Evolutionary conservation across 768 basidiomycete genomes (phyloP), one percentile per base, ranked within the genome.

Genomic region (Steccherinum ochraceum): DNA sequence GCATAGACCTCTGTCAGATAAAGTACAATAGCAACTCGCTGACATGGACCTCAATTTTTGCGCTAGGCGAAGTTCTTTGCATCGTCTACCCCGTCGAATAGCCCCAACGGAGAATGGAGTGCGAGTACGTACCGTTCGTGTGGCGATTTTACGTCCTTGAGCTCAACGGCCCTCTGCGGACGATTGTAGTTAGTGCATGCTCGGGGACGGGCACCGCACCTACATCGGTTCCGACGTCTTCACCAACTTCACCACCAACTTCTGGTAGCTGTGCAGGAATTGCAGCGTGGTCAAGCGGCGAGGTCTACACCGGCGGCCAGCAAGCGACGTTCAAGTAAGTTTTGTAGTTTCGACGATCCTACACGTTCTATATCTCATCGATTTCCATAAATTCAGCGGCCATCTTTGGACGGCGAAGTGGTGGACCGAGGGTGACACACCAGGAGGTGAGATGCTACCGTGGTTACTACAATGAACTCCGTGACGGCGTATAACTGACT

Each of bases 61-160:
- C n/a, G 30, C 12, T 52, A 85, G 81, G 80, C 83, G 12, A 84
- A 84, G 56, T 85, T 73, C 70, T 84, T 67, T 58, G 71, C 85
- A 16, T 67, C 72, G 4, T 59, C 67, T 16, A 69, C 70, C 24
- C 83, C 83, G 3, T 61, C 69, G 25, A 69, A 59, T 46, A 73
- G 73, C 55, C 65, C 76, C 12, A 79, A 72, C 58, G 70, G 72
- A n/a, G 82, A 83, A 41, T 85, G 81, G 83, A 77, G 77, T 53
- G 75, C 83, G 24, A 76, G 84, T 86, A 63, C 54, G 78, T 67
- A 5, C 23, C 24, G 4, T 12, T 20, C 23, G 25, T 51, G 11
- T 10, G 24, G 20, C 40, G 52, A n/a, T n/a, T 25, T 35, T 40
- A 30, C 24, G 25, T 26, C 26, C 50, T 57, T 25, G 26, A 20